These are phyloP conservation scores for Fusarium keratoplasticum DNA, from an alignment of 2,329 filamentous ascomycete genomes.

Conservation along the genomic window DNA sequence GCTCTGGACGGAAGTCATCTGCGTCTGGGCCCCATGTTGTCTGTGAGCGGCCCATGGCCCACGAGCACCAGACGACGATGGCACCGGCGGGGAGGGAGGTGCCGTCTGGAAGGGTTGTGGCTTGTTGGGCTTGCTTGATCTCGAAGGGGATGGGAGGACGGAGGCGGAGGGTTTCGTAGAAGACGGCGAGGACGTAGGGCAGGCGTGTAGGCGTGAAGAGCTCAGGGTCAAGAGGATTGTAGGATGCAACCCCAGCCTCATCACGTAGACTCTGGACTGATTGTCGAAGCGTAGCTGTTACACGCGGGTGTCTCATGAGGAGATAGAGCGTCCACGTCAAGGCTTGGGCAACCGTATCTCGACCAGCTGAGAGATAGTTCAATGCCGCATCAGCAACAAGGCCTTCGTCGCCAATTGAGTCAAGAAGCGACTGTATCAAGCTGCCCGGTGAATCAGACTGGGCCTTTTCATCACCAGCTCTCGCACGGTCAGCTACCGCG, in stretches of 20 bases:
- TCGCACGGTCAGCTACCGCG: slow-evolving; percentile 56
- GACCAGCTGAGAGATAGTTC: slow-evolving; percentile 73
- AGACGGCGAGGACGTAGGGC: slow-evolving; percentile 70
- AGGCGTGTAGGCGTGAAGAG: slow-evolving; percentile 56
- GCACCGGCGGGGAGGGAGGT: slow-evolving; percentile 66
- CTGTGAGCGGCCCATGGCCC: slow-evolving; percentile 71
- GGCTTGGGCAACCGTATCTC: slow-evolving; percentile 74
- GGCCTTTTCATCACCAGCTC: slow-evolving; percentile 3
- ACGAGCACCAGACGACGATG: slow-evolving; percentile 72
- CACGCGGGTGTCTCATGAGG: slow-evolving; percentile 63
- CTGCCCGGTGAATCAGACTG: slow-evolving; percentile 59
- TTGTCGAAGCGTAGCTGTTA: slow-evolving; percentile 54
- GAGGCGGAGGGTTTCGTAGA: slow-evolving; percentile 71
- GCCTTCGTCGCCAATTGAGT: slow-evolving; percentile 64
- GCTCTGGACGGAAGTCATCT: slow-evolving; percentile 65
- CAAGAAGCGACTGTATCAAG: slow-evolving; percentile 70
- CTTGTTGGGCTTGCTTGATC: slow-evolving; percentile 67
- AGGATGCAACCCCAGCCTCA: neutral
- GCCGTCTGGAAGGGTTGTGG: slow-evolving; percentile 69
- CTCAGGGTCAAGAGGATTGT: slow-evolving; percentile 30
- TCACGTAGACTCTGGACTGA: slow-evolving; percentile 51
- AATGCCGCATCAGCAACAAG: slow-evolving; percentile 72
- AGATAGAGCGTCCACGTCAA: slow-evolving; percentile 74
- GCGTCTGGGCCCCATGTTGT: slow-evolving; percentile 68
- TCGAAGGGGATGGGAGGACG: slow-evolving; percentile 75